Conservation (phyloP, 345 rosid species). For the Pugionium cornutum region DNA sequence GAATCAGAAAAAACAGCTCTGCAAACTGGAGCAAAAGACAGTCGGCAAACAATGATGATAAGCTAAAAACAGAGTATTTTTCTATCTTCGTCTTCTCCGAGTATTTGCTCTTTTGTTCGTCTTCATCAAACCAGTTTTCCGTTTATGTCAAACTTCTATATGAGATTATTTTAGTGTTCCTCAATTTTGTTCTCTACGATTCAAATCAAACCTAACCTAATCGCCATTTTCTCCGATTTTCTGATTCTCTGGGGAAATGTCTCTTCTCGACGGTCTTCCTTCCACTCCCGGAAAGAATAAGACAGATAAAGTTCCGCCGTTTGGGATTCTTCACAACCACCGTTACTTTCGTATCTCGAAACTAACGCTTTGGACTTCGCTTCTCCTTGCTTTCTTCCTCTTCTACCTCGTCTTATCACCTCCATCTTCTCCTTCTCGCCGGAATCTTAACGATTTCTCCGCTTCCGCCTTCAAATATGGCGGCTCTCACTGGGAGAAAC, state of each 20-base stretch:
- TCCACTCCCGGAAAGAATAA: slow-evolving; percentile 69
- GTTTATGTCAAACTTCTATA: too few relatives aligned
- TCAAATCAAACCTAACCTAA: slow-evolving; percentile 13
- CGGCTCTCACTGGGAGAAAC: slow-evolving; percentile 55
- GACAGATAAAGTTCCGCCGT: slow-evolving; percentile 50
- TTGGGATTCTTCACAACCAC: slow-evolving; percentile 43
- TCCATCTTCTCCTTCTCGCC: slow-evolving; percentile 44
- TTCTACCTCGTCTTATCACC: slow-evolving; percentile 46
- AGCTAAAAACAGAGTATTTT: too few relatives aligned
- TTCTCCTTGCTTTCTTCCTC: slow-evolving; percentile 51
- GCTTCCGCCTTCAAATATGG: slow-evolving; percentile 35
- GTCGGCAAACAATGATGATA: too few relatives aligned
- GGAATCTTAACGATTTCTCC: slow-evolving; percentile 43
- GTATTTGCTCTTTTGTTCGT: too few relatives aligned
- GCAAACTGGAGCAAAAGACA: too few relatives aligned
- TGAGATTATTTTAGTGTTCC: not conserved
- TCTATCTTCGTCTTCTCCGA: too few relatives aligned
- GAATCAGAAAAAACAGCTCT: too few relatives aligned
- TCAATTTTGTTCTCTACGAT: slow-evolving; percentile 1
- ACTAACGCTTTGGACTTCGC: slow-evolving; percentile 51
- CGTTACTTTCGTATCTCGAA: slow-evolving; percentile 52
- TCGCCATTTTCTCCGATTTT: slow-evolving; percentile 11
- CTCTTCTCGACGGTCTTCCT: slow-evolving; percentile 56
- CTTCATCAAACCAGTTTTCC: too few relatives aligned
- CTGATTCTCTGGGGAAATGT: slow-evolving; percentile 45